Evolutionary conservation across 2,329 filamentous ascomycete genomes (phyloP), one percentile per base, ranked within the genome.

Genomic region (Fusarium decemcellulare): DNA sequence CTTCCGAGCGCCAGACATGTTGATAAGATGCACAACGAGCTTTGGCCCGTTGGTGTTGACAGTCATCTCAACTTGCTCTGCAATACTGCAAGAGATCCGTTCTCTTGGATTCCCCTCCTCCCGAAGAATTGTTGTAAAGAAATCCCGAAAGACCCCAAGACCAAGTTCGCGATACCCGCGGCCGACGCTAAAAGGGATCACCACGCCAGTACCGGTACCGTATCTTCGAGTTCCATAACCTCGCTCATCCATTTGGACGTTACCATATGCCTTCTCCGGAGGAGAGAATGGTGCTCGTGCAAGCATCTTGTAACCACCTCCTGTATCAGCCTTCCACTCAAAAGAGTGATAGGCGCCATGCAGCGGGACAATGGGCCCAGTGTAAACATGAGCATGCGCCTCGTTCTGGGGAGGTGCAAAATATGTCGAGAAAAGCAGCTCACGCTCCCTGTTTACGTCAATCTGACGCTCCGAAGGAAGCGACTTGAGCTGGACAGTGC

Each of bases 21-120:
- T 53, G 4, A 32, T 32, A 7, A 53, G 23, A 30, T 53, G 50
- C 1, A 53, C 23, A 8, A 53, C 23, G 8, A 32, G 8, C 4
- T 11, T 53, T 8, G 8, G 10, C 1, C 37, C 36, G 12, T 42
- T 53, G 14, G 10, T 2, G 39, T 53, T 30, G 8, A 53, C 11
- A 14, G 50, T 53, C 23, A 53, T 32, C 15, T 53, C 50, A 7
- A 53, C 50, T 5, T 42, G 50, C n/a, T 53, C 50, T 42, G 50
- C 36, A 15, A 53, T 30, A 7, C 8, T 9, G 10, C 15, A 42
- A 11, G 11, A 37, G 8, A 51, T 18, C 2, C 10, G 18, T 16
- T 51, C 47, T 3, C 6, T 18, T 10, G 14, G 11, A 2, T 12
- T 14, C 5, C 12, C 10, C 11, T 51, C 16, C 14, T 53, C 11